These are phyloP conservation scores for Nelumbo lutea DNA, from an alignment of 164 flowering plant species.

Conservation along the genomic window DNA sequence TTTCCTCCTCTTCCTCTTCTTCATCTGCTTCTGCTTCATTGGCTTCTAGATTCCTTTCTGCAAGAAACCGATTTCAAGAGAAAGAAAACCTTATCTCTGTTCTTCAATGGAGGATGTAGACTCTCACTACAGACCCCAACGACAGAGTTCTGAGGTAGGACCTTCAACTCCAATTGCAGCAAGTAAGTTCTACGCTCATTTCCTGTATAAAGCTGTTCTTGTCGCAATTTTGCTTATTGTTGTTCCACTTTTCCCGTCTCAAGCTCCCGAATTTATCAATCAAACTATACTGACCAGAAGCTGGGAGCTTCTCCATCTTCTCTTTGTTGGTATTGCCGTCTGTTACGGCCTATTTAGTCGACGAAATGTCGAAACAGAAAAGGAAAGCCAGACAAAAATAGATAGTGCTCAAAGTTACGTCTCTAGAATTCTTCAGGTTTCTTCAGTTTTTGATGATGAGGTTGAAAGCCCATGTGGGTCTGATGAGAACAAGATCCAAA, in stretches of 20 bases:
- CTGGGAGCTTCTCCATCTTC: slow-evolving; percentile 92
- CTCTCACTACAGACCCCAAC: slow-evolving; percentile 19
- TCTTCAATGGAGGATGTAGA: slow-evolving; percentile 46
- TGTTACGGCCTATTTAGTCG: slow-evolving; percentile 88
- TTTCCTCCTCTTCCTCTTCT: slow-evolving; percentile 19
- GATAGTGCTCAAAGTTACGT: slow-evolving; percentile 50
- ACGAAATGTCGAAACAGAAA: slow-evolving; percentile 45
- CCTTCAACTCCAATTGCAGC: slow-evolving; percentile 15
- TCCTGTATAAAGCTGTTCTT: slow-evolving; percentile 43
- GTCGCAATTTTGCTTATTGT: slow-evolving; percentile 34
- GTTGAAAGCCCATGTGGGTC: slow-evolving; percentile 37
- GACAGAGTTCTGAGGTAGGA: slow-evolving; percentile 15
- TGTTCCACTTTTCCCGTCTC: slow-evolving; percentile 60
- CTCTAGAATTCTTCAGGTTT: slow-evolving; percentile 65
- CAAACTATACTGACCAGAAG: slow-evolving; percentile 46
- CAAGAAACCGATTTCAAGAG: no score
- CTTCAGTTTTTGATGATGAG: slow-evolving; percentile 79
- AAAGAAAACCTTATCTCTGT: slow-evolving; percentile 4
- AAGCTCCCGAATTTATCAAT: slow-evolving; percentile 72
- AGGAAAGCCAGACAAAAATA: slow-evolving; percentile 28
- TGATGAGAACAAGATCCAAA: slow-evolving; percentile 52
- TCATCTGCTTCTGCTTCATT: neutral
- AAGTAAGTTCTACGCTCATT: slow-evolving; percentile 38
- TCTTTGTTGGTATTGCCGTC: slow-evolving; percentile 84
- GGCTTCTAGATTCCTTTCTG: neutral